Percentiles rank a stretch among this genome's conserved stretches.
These are phyloP conservation scores for Polytrichum formosum DNA, from an alignment of 225 moss, liverwort and hornwort genomes.

Conservation along the genomic window DNA sequence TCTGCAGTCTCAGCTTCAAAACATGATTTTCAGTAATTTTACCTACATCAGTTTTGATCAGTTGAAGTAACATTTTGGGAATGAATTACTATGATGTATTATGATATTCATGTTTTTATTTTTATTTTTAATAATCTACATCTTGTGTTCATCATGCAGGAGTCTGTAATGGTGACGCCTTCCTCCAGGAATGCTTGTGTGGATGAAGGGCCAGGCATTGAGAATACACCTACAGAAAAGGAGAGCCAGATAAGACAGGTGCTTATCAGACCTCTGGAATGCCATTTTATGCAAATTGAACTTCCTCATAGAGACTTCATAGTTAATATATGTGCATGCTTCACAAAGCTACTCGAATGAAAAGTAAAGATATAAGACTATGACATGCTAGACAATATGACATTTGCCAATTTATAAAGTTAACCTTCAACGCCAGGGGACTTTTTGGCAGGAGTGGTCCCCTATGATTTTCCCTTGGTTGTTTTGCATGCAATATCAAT, in stretches of 20 bases:
- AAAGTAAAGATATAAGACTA: too few species aligned
- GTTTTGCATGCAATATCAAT: too few species aligned
- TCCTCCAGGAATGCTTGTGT: conserved; percentile 19
- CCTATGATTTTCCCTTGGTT: too few species aligned
- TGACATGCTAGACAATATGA: background rate
- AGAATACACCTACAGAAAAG: conserved; percentile 20
- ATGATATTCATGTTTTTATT: background rate
- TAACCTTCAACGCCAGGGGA: background rate
- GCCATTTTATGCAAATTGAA: background rate
- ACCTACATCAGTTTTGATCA: background rate
- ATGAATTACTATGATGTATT: background rate
- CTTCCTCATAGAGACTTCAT: background rate
- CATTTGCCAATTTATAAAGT: background rate
- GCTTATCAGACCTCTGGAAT: background rate
- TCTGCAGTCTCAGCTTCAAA: too few species aligned
- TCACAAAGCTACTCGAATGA: too few species aligned
- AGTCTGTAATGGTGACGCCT: conserved; percentile 32
- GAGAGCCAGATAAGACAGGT: conserved; percentile 26
- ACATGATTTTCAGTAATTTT: background rate
- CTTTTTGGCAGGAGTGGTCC: too few species aligned
- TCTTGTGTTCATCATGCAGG: conserved; percentile 15
- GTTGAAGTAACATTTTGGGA: background rate
- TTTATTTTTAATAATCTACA: too few species aligned
- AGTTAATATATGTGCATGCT: background rate
- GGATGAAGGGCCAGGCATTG: conserved; percentile 21